Evolutionary conservation across 2,329 filamentous ascomycete genomes (phyloP), one percentile per base, ranked within the genome.

Genomic region (Stagonosporopsis cucurbitacearum): DNA sequence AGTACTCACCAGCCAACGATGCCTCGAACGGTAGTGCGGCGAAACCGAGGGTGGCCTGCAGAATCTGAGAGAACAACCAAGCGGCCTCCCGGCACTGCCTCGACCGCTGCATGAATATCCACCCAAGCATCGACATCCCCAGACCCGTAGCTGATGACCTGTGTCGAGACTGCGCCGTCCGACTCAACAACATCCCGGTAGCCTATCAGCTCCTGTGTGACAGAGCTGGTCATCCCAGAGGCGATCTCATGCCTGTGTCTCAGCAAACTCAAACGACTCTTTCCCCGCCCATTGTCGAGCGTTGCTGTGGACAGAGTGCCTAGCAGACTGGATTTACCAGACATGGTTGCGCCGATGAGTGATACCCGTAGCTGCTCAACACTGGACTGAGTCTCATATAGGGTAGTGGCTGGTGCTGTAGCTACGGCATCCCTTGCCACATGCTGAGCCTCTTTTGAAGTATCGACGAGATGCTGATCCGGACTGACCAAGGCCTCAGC

Each of bases 161-260:
- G 73, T 15, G 65, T 67, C 1, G 62, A 57, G 15, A 57, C 54
- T 12, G 51, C 49, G 7, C 53, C 62, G 11, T 58, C 51, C 3
- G 47, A 13, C 41, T 63, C 61, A 11, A 60, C 39, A 25, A 66
- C 32, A 44, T 80, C 75, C 22, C 68, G 71, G 72, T 98, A 99
- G 7, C 95, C 95, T 59, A 99, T 85, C 9, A 99, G 81, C 73
- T 98, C 95, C 69, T 97, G 94, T 0, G 95, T 91, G 40, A 99
- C 89, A 6, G 94, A 98, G 71, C 92, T 97, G 1, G 95, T 99
- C 60, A 96, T 83, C 0, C 95, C 95, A 2, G 94, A 96, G 3
- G 85, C 88, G 54, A 98, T 90, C 73, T 99, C 95, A 71, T 99
- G 95, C 11, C 91, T 87, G 75, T 99, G 95, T 72, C 92, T 96